Percentiles rank a stretch among this genome's conserved stretches.
These are phyloP conservation scores for Raffaelea arxii DNA, from an alignment of 2,329 filamentous ascomycete genomes.

Conservation along the genomic window DNA sequence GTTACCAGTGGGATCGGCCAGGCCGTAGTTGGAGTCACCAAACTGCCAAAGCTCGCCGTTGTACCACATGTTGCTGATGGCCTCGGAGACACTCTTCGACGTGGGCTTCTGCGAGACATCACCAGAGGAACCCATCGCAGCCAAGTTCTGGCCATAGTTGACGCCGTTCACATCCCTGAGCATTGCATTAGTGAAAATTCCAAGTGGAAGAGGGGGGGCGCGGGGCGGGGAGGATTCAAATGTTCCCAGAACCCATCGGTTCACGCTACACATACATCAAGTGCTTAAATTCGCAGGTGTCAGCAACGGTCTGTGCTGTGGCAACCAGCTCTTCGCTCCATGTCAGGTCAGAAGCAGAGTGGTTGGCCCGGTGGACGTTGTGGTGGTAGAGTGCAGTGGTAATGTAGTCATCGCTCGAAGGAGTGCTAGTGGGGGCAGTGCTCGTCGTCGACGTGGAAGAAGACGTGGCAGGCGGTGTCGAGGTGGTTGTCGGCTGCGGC, in stretches of 20 bases:
- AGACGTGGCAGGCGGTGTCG: background rate
- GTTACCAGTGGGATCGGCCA: slow-evolving; percentile 46
- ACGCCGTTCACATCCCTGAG: slow-evolving; percentile 26
- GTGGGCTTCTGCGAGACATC: slow-evolving; percentile 36
- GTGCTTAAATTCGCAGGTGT: slow-evolving; percentile 63
- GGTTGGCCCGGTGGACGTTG: slow-evolving; percentile 79
- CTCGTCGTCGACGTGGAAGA: background rate
- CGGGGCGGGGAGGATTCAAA: too few species aligned
- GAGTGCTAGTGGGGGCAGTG: background rate
- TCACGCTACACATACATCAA: slow-evolving; percentile 52
- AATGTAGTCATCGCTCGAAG: slow-evolving; percentile 17
- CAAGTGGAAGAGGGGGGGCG: too few species aligned
- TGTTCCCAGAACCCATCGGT: too few species aligned
- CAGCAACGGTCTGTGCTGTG: slow-evolving; percentile 55
- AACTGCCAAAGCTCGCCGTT: slow-evolving; percentile 60
- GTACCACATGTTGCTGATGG: slow-evolving; percentile 82
- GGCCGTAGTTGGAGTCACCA: slow-evolving; percentile 47
- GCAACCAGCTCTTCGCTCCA: slow-evolving; percentile 58
- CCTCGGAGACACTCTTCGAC: slow-evolving; percentile 48
- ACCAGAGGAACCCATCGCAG: slow-evolving; percentile 42
- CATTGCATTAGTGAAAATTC: background rate
- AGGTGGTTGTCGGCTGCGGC: slow-evolving; percentile 3
- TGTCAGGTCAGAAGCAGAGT: slow-evolving; percentile 54
- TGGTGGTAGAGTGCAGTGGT: slow-evolving; percentile 56
- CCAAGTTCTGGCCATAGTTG: slow-evolving; percentile 88